Evolutionary conservation across 805 yeast species (phyloP), one percentile per base, ranked within the genome.

Genomic region (Lipomyces mesembrius): DNA sequence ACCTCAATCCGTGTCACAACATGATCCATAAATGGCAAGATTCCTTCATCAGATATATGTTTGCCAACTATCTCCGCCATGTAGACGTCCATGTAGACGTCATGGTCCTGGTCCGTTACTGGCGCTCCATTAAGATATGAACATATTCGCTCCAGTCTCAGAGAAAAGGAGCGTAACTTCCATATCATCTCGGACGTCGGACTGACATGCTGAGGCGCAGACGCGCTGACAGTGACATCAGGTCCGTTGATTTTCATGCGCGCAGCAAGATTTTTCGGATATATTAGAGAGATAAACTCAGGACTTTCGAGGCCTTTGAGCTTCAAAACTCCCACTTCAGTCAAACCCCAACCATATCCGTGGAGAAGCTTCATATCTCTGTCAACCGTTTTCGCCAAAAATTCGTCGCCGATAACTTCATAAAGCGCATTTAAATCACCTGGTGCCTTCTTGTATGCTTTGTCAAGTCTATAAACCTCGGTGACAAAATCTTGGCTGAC

Each of bases 271-370:
- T 82, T 80, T 63, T 82, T 81, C 1, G 98, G 96, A 79, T 88
- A 93, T 0, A 87, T 85, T 58, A 92, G 81, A 29, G 96, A 90
- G 17, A 95, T 88, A 51, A 84, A 83, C 77, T 95, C 99, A 1
- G 97, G 97, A 46, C 92, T 88, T 83, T 95, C 99, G 20, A 95
- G 83, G 22, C 99, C 99, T 77, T 95, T 95, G 75, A 95, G 83
- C 77, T 93, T 92, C 75, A 86, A 88, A 75, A 92, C 97, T 29
- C 99, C 99, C 61, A 91, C 79, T 57, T 85, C 87, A 68, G 84
- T 84, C 66, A 87, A 83, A 14, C 79, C 82, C 83, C 88, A 89
- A 0, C 96, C 97, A 62, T 87, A 83, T 60, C 85, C 87, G 52
- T 86, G 86, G 57, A 94, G 78, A 71, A 87, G 83, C 2, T 79